Conservation (phyloP, 345 rosid species). For the Conringia planisiliqua region DNA sequence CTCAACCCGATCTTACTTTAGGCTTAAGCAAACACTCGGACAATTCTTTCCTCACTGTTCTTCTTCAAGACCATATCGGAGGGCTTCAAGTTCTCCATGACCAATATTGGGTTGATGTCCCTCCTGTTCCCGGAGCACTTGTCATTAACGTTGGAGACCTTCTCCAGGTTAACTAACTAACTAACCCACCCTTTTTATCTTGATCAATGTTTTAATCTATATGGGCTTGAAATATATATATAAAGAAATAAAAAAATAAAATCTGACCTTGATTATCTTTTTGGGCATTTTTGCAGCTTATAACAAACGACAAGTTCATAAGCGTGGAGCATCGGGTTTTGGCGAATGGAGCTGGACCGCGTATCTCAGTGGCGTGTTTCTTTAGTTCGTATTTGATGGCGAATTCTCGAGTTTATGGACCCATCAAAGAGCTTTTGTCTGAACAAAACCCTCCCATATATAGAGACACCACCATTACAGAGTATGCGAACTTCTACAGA, state of each 20-base stretch:
- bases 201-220: background rate
- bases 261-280: background rate
- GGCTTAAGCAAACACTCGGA: slow-evolving; percentile 50
- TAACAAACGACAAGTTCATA: slow-evolving; percentile 46
- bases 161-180: slow-evolving; percentile 47
- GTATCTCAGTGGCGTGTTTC: slow-evolving; percentile 37
- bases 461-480: slow-evolving; percentile 35
- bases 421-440: slow-evolving; percentile 39
- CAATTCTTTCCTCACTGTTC: slow-evolving; percentile 48
- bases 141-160: slow-evolving; percentile 60
- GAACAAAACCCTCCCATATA: slow-evolving; percentile 34
- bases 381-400: slow-evolving; percentile 23
- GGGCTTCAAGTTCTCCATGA: slow-evolving; percentile 59
- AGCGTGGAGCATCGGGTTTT: slow-evolving; percentile 48
- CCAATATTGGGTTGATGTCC: slow-evolving; percentile 50
- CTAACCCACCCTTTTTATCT: background rate
- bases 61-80: slow-evolving; percentile 59
- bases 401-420: slow-evolving; percentile 31
- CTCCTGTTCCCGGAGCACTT: slow-evolving; percentile 51
- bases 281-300: slow-evolving; percentile 29
- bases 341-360: slow-evolving; percentile 39
- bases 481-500: slow-evolving; percentile 21
- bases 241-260: background rate
- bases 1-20: slow-evolving; percentile 48
- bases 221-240: no score